Evolutionary conservation across 306 rosid species (phyloP).

Genomic region (Cicer bijugum): DNA sequence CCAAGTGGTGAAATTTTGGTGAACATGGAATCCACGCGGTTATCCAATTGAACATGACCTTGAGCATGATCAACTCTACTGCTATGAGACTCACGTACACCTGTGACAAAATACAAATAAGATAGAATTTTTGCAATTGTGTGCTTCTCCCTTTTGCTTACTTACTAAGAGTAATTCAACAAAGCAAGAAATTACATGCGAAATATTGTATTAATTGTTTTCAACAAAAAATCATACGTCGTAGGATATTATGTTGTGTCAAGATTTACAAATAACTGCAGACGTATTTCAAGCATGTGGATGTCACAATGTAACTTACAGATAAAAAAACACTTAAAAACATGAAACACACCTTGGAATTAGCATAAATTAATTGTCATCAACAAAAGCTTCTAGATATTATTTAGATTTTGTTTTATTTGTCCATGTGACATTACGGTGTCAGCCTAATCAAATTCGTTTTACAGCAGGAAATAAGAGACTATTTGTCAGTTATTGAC

Average conservation of each 20-base stretch:
- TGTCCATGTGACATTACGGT: slow-evolving; percentile 22
- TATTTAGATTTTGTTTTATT: slow-evolving; percentile 20
- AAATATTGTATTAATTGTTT: background rate
- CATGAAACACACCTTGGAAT: slow-evolving; percentile 1
- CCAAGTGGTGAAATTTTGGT: slow-evolving; percentile 71
- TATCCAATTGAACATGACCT: slow-evolving; percentile 44
- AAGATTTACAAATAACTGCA: background rate
- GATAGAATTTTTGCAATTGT: slow-evolving; percentile 1
- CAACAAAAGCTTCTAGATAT: background rate
- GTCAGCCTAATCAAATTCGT: slow-evolving; percentile 19
- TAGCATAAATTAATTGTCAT: slow-evolving; percentile 1
- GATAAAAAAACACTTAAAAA: slow-evolving; percentile 22
- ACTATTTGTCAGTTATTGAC: background rate
- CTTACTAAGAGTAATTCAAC: background rate
- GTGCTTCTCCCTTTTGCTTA: slow-evolving; percentile 8
- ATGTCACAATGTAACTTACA: slow-evolving; percentile 18
- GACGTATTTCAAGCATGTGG: slow-evolving; percentile 12
- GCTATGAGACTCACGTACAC: slow-evolving; percentile 53
- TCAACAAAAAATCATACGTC: background rate
- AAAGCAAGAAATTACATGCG: background rate
- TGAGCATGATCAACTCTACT: slow-evolving; percentile 43
- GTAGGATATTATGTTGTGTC: slow-evolving; percentile 3
- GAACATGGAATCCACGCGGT: slow-evolving; percentile 53
- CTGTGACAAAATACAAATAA: slow-evolving; percentile 56
- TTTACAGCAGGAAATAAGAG: background rate